phyloP scores from a whole-genome alignment of 495 filamentous ascomycete genomes.

The Xylaria cubensis region DNA sequence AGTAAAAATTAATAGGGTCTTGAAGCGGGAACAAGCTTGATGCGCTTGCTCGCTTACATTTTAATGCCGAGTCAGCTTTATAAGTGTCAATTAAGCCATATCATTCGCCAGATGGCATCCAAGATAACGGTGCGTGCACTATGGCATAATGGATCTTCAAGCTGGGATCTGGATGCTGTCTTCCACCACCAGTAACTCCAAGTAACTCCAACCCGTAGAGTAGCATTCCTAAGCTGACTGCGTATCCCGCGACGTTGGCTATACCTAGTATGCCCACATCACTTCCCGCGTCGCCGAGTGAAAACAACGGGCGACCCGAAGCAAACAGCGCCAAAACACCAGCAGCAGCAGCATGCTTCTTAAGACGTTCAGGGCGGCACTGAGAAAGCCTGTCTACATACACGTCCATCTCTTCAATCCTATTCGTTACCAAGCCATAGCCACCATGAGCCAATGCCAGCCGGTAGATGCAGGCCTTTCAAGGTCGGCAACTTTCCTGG shows the following conservation, averaged over 20 bases:
- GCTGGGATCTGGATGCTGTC: no score
- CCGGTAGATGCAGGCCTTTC: constrained; percentile 57
- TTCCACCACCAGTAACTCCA: no score
- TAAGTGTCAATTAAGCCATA: neutral
- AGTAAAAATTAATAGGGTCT: neutral
- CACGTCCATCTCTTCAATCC: neutral
- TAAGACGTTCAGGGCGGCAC: constrained; percentile 6
- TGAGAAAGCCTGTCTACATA: neutral
- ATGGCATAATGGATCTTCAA: no score
- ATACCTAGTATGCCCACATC: no score
- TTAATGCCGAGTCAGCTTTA: neutral
- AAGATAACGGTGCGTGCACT: no score
- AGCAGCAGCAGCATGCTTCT: no score
- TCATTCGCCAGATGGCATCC: no score
- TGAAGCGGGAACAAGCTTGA: neutral
- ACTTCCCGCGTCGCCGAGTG: no score
- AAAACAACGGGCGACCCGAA: no score
- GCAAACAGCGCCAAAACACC: no score
- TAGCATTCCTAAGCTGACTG: constrained; percentile 21
- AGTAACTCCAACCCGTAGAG: constrained; percentile 2
- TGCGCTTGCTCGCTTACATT: neutral
- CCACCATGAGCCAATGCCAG: constrained; percentile 41
- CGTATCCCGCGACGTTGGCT: neutral
- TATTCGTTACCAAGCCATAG: constrained; percentile 12
- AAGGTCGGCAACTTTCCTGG: constrained; percentile 57